These are phyloP conservation scores for Ascoidea rubescens DNA, from an alignment of 805 yeast species.

Conservation along the genomic window DNA sequence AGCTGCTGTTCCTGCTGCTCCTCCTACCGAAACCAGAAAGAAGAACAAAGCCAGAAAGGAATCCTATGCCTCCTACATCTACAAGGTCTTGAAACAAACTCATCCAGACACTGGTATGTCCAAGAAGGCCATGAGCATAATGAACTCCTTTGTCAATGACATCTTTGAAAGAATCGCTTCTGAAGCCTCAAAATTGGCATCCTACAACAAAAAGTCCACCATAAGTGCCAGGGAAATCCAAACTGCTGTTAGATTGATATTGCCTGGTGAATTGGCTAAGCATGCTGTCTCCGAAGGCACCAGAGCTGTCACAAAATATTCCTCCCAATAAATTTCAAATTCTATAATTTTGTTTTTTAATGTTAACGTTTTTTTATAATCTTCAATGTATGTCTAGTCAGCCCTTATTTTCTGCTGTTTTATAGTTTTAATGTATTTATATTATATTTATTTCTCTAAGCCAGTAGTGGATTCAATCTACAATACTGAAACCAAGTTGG, in stretches of 20 bases:
- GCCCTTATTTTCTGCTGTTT: no score
- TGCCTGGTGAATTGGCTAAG: conserved; percentile 97
- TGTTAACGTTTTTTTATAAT: no score
- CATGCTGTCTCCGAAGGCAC: conserved; percentile 99
- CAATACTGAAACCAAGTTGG: no score
- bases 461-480: no score
- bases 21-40: conserved; percentile 40
- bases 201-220: conserved; percentile 96
- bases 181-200: conserved; percentile 97
- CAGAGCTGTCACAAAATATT: conserved; percentile 94
- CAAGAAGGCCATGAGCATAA: conserved; percentile 95
- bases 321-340: no score
- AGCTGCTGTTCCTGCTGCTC: conserved; percentile 39
- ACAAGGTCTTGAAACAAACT: conserved; percentile 97
- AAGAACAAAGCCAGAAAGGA: conserved; percentile 94
- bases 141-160: conserved; percentile 97
- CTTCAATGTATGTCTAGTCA: no score
- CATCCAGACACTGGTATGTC: conserved; percentile 99
- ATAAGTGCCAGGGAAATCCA: conserved; percentile 97
- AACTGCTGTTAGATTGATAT: conserved; percentile 95
- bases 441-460: no score
- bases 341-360: no score
- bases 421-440: no score
- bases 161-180: conserved; percentile 96
- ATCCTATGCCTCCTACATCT: conserved; percentile 94